phyloP scores from a whole-genome alignment of 1,139 yeast genomes.

The Meyerozyma smithsonii region DNA sequence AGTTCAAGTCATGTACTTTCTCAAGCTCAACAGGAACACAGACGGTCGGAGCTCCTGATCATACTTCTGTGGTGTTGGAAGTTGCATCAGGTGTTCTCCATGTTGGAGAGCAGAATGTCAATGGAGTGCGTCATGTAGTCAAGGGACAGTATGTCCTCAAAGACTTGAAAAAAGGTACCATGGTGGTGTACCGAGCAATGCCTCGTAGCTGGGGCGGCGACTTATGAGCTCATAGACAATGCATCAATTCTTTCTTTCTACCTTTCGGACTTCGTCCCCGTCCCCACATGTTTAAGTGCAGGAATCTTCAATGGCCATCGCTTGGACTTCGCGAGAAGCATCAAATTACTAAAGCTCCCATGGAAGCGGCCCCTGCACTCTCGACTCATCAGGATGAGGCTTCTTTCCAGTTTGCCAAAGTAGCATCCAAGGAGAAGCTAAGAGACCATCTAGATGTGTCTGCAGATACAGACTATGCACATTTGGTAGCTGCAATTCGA shows the following conservation, averaged over 20 bases:
- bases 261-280: not conserved
- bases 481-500: conserved; percentile 27
- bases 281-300: not conserved
- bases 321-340: not conserved
- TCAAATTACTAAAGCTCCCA: not conserved
- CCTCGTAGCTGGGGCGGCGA: conserved; percentile 50
- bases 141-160: conserved; percentile 40
- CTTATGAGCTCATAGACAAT: conserved; percentile 12
- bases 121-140: conserved; percentile 45
- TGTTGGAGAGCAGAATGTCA: conserved; percentile 61
- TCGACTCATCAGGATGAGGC: conserved; percentile 58
- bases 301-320: not conserved
- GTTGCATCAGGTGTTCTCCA: conserved; percentile 27
- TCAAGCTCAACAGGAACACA: conserved; percentile 25
- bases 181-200: conserved; percentile 54
- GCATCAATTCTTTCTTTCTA: not conserved
- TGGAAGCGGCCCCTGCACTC: conserved; percentile 47
- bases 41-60: conserved; percentile 59
- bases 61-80: conserved; percentile 56
- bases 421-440: conserved; percentile 12
- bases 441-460: conserved; percentile 28
- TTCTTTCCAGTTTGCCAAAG: conserved; percentile 41
- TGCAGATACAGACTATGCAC: conserved; percentile 18
- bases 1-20: conserved; percentile 41
- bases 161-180: conserved; percentile 43